Conservation (phyloP, 805 yeast species). For the baker's yeast (Saccharomyces cerevisiae) region DNA sequence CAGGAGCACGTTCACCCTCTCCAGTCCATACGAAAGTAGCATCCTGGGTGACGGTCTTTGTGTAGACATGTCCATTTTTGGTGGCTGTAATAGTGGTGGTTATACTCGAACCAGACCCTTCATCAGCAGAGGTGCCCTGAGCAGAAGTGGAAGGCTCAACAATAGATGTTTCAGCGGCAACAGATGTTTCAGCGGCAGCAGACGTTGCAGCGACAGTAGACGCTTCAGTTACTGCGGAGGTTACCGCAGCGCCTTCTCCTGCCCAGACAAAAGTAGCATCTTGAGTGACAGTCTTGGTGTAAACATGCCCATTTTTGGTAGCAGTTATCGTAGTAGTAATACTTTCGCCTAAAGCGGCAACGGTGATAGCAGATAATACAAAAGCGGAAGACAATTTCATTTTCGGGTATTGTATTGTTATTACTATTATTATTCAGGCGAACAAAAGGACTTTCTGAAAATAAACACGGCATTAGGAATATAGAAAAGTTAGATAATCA, state of each 20-base stretch:
- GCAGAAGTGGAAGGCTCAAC: no score
- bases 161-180: no score
- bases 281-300: slow-evolving; percentile 6
- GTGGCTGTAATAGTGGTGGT: slow-evolving; percentile 4
- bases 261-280: slow-evolving; percentile 4
- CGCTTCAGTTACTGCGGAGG: neutral
- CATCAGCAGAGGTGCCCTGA: no score
- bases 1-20: neutral
- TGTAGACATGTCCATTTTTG: slow-evolving; percentile 6
- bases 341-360: neutral
- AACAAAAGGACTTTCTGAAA: neutral
- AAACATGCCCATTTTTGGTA: slow-evolving; percentile 6
- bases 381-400: slow-evolving; percentile 1
- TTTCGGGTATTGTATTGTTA: neutral
- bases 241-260: slow-evolving; percentile 1
- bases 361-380: neutral
- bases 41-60: slow-evolving; percentile 6
- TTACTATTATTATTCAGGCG: neutral
- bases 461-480: neutral
- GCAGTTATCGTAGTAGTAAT: slow-evolving; percentile 4
- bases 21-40: slow-evolving; percentile 3
- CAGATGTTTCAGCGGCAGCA: neutral
- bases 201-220: neutral
- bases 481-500: no score
- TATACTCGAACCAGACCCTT: neutral